Evolutionary conservation across 192 early-diverging fungal genomes (phyloP).

Genomic region (Linnemannia elongata): DNA sequence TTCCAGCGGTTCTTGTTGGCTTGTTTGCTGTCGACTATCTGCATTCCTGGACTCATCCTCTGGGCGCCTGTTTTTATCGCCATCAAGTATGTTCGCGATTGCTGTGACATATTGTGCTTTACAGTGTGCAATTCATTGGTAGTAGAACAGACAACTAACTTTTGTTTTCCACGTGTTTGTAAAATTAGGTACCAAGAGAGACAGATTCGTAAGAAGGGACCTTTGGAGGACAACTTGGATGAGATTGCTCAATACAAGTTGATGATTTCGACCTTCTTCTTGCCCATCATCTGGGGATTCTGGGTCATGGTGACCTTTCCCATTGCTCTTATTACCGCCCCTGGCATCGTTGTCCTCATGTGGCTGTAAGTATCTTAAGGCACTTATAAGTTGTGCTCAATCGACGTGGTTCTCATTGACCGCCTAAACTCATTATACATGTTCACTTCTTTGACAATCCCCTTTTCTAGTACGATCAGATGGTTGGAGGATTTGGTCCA

Average conservation of each 20-base stretch:
- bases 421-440: neutral
- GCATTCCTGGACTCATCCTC: slow-evolving; percentile 44
- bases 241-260: slow-evolving; percentile 62
- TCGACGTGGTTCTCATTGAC: neutral
- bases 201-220: slow-evolving; percentile 47
- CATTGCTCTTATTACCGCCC: slow-evolving; percentile 40
- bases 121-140: no score
- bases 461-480: slow-evolving; percentile 39
- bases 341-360: slow-evolving; percentile 51
- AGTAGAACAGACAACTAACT: neutral
- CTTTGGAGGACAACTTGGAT: slow-evolving; percentile 56
- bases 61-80: slow-evolving; percentile 57
- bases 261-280: slow-evolving; percentile 54
- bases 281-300: slow-evolving; percentile 52
- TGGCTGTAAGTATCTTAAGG: slow-evolving; percentile 46
- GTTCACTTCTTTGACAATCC: neutral
- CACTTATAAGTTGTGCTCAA: neutral
- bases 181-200: slow-evolving; percentile 52
- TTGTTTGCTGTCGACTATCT: slow-evolving; percentile 39
- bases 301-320: slow-evolving; percentile 51
- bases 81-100: slow-evolving; percentile 33
- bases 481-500: slow-evolving; percentile 59
- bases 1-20: slow-evolving; percentile 43
- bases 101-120: neutral
- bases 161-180: neutral